Base-by-base conservation (phyloP, 179 eudicot genomes). In the Kewa caespitosa region DNA sequence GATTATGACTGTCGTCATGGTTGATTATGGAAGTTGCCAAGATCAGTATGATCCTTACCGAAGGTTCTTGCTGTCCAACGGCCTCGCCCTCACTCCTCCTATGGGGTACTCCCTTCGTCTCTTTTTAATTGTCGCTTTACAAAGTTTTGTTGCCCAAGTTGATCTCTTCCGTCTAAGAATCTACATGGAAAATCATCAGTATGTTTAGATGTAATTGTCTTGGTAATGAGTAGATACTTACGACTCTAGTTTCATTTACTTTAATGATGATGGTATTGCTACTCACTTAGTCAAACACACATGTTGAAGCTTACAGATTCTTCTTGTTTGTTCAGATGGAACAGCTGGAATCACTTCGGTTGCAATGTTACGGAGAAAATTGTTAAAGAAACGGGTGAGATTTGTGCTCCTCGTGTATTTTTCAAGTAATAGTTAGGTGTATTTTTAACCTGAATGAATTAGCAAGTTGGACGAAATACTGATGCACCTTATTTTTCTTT, bases 291-390 rank as follows among this genome's bases (percentile, higher is more conserved):
- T n/a, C n/a, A n/a, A n/a, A n/a, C n/a, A n/a, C n/a, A n/a, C 0
- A 32, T 0, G 2, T 36, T 25, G 23, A 42, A 8, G 28, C 30
- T 37, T 69, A 33, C 25, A 33, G 4, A 31, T 66, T 67, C 28
- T 31, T 28, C 6, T 62, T 25, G 9, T 36, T 36, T 55, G 4
- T 28, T 65, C 76, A 91, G 98, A 64, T 93, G 98, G 98, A 93
- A 87, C 72, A 93, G 98, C 72, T 93, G 98, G 98, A 91, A 93
- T 78, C 95, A 91, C 84, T 93, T 91, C 75, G 50, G 57, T 60
- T 91, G 98, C 81, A 62, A 76, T 31, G 84, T 93, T 57, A 81
- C 84, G 60, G 98, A 90, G 72, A 82, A 83, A 46, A 77, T 87
- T 54, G 86, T 93, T 57, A 89, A 69, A 85, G 86, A 87, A 89